A percentile compares a stretch with the other conserved stretches of the same genome.
Conservation (phyloP, 208 protist genomes). For the Leishmania aethiopica region DNA sequence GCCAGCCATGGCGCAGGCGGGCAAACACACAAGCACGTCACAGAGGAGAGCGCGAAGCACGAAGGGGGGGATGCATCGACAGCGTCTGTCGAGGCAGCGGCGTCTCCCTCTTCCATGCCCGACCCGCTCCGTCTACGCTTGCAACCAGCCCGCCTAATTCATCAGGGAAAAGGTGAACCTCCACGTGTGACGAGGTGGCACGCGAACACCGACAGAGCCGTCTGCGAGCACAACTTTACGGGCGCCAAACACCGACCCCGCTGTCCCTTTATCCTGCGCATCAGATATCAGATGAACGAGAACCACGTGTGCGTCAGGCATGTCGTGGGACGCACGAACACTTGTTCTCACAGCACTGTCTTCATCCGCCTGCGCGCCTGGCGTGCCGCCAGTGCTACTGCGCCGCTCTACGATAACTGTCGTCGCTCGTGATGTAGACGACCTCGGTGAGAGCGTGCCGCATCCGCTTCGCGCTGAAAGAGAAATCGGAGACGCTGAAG, state of each 20-base stretch:
- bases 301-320: conserved; percentile 9
- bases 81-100: not conserved
- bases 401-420: not conserved
- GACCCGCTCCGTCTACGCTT: not conserved
- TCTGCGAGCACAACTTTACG: not conserved
- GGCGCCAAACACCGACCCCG: conserved; percentile 20
- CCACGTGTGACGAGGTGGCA: conserved; percentile 24
- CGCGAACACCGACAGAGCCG: not conserved
- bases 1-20: not conserved
- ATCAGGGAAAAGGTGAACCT: conserved; percentile 15
- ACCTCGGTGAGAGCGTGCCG: conserved; percentile 6
- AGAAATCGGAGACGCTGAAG: conserved; percentile 33
- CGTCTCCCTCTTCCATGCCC: not conserved
- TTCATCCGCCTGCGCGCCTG: too few relatives aligned
- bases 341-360: not conserved
- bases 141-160: not conserved
- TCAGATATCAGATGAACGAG: conserved; percentile 8
- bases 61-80: not conserved
- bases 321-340: conserved; percentile 4
- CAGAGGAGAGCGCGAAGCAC: not conserved
- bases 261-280: too few relatives aligned
- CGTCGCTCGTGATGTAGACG: not conserved
- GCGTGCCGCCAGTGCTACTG: not conserved
- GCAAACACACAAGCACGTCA: not conserved
- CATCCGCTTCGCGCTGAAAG: conserved; percentile 28